Conservation (phyloP, 768 basidiomycete species). For the Leucocoprinus sp. region DNA sequence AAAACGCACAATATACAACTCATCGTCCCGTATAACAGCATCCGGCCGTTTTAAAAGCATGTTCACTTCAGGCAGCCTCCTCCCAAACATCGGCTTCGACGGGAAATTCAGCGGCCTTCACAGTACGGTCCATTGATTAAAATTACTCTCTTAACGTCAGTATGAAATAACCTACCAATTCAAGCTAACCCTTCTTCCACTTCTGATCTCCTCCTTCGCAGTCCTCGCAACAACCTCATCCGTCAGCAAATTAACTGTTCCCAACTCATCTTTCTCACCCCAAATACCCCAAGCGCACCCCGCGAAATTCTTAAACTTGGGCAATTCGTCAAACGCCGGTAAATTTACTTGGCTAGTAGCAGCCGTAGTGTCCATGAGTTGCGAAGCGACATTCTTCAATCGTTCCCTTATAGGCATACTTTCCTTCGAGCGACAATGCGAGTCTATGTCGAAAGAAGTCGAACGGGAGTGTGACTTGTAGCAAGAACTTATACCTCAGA, state of each 20-base stretch:
- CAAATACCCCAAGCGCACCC: conserved; percentile 68
- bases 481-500: too few relatives aligned
- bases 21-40: conserved; percentile 35
- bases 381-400: conserved; percentile 22
- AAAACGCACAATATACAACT: conserved; percentile 44
- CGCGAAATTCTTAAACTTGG: conserved; percentile 40
- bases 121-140: too few relatives aligned
- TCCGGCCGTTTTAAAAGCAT: conserved; percentile 22
- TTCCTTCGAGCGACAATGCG: too few relatives aligned
- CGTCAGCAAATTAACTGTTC: conserved; percentile 60
- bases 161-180: conserved; percentile 59
- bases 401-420: conserved; percentile 10
- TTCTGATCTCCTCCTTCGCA: conserved; percentile 48
- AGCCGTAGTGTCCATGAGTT: conserved; percentile 14
- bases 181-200: conserved; percentile 46
- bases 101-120: conserved; percentile 70
- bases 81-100: conserved; percentile 50
- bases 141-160: too few relatives aligned
- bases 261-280: conserved; percentile 58
- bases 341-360: conserved; percentile 12
- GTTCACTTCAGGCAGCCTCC: conserved; percentile 44
- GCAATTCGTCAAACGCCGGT: conserved; percentile 31
- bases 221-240: conserved; percentile 52
- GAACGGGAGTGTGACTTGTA: too few relatives aligned
- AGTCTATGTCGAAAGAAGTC: too few relatives aligned